phyloP scores from a whole-genome alignment of 257 asterid genomes.

The Dorcoceras hygrometricum region DNA sequence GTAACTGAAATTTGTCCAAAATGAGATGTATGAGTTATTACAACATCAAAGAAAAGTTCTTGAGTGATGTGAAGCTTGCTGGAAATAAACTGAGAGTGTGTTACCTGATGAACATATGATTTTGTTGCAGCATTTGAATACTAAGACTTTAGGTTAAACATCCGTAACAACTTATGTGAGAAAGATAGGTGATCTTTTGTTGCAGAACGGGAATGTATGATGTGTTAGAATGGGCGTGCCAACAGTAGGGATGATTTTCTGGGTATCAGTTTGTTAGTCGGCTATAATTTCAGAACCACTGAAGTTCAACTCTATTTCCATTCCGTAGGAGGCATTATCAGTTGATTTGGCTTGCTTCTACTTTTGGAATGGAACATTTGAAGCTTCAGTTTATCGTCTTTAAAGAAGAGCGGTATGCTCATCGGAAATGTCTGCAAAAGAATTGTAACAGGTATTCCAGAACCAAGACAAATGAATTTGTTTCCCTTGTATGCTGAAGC shows the following conservation, averaged over 20 bases:
- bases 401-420: slow-evolving; percentile 11
- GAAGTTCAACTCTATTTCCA: slow-evolving; percentile 24
- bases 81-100: slow-evolving; percentile 6
- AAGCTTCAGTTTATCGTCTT: neutral
- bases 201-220: slow-evolving; percentile 10
- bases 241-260: slow-evolving; percentile 17
- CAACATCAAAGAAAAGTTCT: slow-evolving; percentile 1
- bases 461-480: neutral
- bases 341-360: slow-evolving; percentile 24
- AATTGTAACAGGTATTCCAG: slow-evolving; percentile 22
- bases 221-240: slow-evolving; percentile 14
- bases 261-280: slow-evolving; percentile 16
- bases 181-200: slow-evolving; percentile 5
- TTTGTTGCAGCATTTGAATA: slow-evolving; percentile 19
- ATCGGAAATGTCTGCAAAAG: slow-evolving; percentile 21
- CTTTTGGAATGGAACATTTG: slow-evolving; percentile 13
- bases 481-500: neutral
- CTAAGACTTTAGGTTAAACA: slow-evolving; percentile 7
- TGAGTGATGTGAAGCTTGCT: slow-evolving; percentile 2
- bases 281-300: slow-evolving; percentile 2
- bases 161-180: neutral
- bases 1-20: neutral
- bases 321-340: slow-evolving; percentile 21
- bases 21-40: slow-evolving; percentile 1
- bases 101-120: neutral